These are phyloP conservation scores for Mycena floridula DNA, from an alignment of 768 basidiomycete genomes.

Conservation along the genomic window DNA sequence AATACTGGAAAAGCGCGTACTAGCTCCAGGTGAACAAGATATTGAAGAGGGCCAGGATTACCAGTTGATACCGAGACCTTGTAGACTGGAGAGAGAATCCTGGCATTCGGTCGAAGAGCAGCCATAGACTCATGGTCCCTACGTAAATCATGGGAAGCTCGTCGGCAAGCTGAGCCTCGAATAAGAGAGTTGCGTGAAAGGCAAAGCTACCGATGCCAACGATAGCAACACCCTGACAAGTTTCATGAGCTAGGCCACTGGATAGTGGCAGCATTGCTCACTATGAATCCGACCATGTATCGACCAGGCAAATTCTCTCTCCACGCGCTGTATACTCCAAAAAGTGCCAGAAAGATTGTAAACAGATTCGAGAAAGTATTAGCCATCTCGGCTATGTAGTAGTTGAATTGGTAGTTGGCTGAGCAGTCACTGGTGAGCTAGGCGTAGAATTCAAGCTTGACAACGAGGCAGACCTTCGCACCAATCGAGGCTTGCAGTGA, in stretches of 20 bases:
- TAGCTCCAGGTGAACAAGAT: conserved; percentile 66
- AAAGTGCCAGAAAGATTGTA: conserved; percentile 46
- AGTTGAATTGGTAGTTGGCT: conserved; percentile 74
- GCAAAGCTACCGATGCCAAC: conserved; percentile 74
- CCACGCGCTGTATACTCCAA: conserved; percentile 33
- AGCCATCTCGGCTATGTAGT: conserved; percentile 71
- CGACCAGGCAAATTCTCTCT: conserved; percentile 32
- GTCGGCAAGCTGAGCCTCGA: conserved; percentile 73
- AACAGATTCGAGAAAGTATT: conserved; percentile 72
- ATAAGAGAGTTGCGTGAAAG: conserved; percentile 74
- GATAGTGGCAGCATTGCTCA: conserved; percentile 9
- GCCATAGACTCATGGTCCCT: conserved; percentile 51
- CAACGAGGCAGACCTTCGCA: no score
- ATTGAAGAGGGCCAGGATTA: conserved; percentile 40
- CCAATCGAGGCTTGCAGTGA: conserved; percentile 70
- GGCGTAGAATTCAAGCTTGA: no score
- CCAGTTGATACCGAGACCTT: conserved; percentile 34
- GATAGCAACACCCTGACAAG: conserved; percentile 51
- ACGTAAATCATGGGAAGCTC: conserved; percentile 82
- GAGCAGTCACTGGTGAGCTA: no score
- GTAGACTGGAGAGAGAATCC: conserved; percentile 37
- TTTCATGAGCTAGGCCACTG: no score
- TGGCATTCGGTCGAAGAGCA: conserved; percentile 51
- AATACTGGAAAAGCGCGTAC: conserved; percentile 35
- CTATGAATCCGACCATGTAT: conserved; percentile 36